Base-by-base conservation (phyloP, 75 land plant species). In the Cunninghamia lanceolata region DNA sequence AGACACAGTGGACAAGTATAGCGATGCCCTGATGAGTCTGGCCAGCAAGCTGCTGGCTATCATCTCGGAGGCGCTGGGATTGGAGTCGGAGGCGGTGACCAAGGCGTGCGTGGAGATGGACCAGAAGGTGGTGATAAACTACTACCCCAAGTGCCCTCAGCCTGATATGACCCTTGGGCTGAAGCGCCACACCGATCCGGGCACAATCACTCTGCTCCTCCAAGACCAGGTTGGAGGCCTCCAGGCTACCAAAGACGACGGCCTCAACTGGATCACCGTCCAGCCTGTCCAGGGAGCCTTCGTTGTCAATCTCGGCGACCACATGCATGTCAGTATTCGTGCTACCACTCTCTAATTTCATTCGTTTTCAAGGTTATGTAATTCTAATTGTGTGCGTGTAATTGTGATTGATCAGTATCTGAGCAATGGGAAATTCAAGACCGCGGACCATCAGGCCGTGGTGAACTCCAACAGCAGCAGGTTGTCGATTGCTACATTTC, bases 271-370 rank as follows among this genome's bases (percentile, higher is more conserved):
- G 96, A 90, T 94, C 85, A 94, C 96, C 2, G 94, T 95, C 4
- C 88, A 91, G 84, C 96, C 96, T n/a, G 85, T 94, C 47, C 80
- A 86, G 50, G 95, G 94, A 4, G 95, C 94, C 1, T 91, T 92
- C 32, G 94, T 95, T 19, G 96, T 95, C 91, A 95, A 94, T 66
- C 86, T 95, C 34, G 95, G 96, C 0, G 96, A 95, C 84, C 93
- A 92, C 82, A 88, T 92, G 70, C 96, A 94, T 85, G 96, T 94
- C 46, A 93, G 94, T 86, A 36, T 7, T 38, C 21, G 14, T 50
- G 14, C 4, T 2, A 34, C 0, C 0, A 32, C 2, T 74, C 36
- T 74, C 14, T 0, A 10, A 9, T 40, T 19, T 32, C 40, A 14
- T 50, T 14, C 1, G 3, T 74, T 53, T 36, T 32, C 9, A 11